A percentile compares a stretch with the other conserved stretches of the same genome.
Conservation (phyloP, 805 yeast species). For the Yarrowia deformans region DNA sequence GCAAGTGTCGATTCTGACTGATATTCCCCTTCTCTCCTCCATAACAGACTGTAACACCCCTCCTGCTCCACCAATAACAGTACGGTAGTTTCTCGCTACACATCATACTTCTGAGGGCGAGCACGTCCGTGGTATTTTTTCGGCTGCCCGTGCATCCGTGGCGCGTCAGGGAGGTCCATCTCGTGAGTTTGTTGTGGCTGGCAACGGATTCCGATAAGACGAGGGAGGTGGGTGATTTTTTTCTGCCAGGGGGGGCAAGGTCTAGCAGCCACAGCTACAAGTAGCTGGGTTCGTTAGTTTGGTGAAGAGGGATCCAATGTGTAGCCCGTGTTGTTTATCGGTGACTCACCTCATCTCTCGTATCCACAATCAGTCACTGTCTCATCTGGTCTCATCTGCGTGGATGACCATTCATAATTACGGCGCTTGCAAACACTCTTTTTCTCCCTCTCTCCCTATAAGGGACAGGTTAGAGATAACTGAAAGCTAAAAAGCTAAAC, state of each 20-base stretch:
- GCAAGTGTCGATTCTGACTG: too few species aligned
- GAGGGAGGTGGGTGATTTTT: neutral
- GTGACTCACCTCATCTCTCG: slow-evolving; percentile 5
- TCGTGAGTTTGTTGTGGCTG: slow-evolving; percentile 27
- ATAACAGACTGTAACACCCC: neutral
- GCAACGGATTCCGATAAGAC: slow-evolving; percentile 20
- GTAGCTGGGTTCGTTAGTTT: neutral
- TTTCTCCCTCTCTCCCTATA: neutral
- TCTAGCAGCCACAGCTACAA: too few species aligned
- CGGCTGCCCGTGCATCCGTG: slow-evolving; percentile 20
- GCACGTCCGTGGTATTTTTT: neutral
- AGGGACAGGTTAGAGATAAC: slow-evolving; percentile 35
- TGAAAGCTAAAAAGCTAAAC: slow-evolving; percentile 25
- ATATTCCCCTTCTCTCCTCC: too few species aligned
- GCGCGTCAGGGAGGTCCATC: slow-evolving; percentile 24
- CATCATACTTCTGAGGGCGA: too few species aligned
- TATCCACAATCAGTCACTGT: too few species aligned
- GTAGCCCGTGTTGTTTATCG: neutral
- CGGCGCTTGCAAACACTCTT: slow-evolving; percentile 15
- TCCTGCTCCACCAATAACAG: neutral
- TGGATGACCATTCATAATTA: slow-evolving; percentile 9
- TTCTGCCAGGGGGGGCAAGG: too few species aligned
- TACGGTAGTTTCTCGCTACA: neutral
- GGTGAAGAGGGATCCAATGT: too few species aligned
- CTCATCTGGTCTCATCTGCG: neutral